Base-by-base conservation (phyloP, 352 stramenopile genomes). In the Phytophthora pseudosyringae region DNA sequence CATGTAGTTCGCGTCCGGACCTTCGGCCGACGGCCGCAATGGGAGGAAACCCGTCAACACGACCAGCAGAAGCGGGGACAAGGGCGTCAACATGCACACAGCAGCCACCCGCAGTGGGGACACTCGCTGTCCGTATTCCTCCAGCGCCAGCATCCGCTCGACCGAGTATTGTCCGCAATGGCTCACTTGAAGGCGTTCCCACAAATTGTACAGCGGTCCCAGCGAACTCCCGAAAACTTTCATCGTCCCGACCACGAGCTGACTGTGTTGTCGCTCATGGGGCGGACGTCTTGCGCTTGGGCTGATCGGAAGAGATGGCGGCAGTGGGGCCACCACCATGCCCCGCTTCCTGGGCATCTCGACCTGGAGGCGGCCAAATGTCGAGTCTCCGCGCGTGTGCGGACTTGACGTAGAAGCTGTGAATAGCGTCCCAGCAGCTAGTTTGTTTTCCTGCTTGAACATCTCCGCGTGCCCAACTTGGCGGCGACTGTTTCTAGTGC, bases 161-260 rank as follows among this genome's bases (percentile, higher is more conserved):
- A 78, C 63, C 6, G 69, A 81, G 35, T 78, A 81, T 25, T 67
- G 71, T 21, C 69, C 69, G n/a, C 70, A 74, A 33, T 75, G 66
- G 16, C 63, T 77, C 12, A 81, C 65, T 38, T 76, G 65, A 7
- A 78, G 52, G 10, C 46, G 54, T 33, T 78, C 66, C 70, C 70
- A 78, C 2, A 67, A 6, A 47, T 59, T 60, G 29, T 73, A 73
- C 0, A 73, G n/a, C 11, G 64, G 64, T 2, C 58, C 46, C 0
- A 73, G 7, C 0, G 59, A 73, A 47, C 36, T 57, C 1, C 52
- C 59, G 33, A 69, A 61, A 29, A 61, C 21, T 54, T 69, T 66
- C 36, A 69, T 58, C 0, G 65, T 65, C 4, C 21, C 41, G n/a
- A 40, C 36, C 3, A 70, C 43, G 40, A 73, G 52, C 39, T 60